Base-by-base conservation (phyloP, 2,329 filamentous ascomycete genomes). In the Penicillium sp. region DNA sequence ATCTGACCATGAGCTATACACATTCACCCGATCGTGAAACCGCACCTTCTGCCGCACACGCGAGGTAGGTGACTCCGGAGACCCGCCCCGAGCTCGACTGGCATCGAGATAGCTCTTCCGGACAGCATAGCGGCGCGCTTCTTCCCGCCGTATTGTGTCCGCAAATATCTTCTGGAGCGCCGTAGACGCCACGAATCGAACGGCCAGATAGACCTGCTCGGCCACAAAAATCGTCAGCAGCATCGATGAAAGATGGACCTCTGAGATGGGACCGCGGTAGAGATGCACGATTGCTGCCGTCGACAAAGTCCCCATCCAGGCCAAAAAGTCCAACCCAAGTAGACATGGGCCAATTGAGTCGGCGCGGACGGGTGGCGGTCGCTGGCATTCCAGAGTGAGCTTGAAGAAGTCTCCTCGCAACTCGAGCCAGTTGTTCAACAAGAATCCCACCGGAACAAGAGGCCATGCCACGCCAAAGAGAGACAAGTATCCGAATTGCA, bases 271-370 rank as follows among this genome's bases (percentile, higher is more conserved):
- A 38, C 82, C 75, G 27, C 78, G 81, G 70, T 95, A 95, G 39
- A 96, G 75, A 62, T 88, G 95, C 0, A 95, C 84, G 32, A 96
- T 77, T 0, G 89, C 87, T 0, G 88, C 80, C 38, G 84, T 88
- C 4, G 88, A 93, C 42, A 96, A 71, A 50, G 84, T 92, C 27
- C 92, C 92, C 15, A 95, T 71, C 92, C 92, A 96, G 3, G 87
- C 84, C n/a, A 96, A 71, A 60, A 96, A 93, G 11, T 82, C 82
- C 2, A 98, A 72, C 1, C 85, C 82, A 48, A 88, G 78, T 9
- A 96, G 71, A 84, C 88, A 96, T 0, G 92, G 89, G 0, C 92
- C 92, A 51, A 98, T 96, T 1, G 85, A 92, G 66, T 96, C 92
- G 1, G 87, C 81, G 36, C 92, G 80, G 76, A 84, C 87, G 0